Conservation (phyloP, 176 grass and related monocot genomes). For the Paspalum notatum region DNA sequence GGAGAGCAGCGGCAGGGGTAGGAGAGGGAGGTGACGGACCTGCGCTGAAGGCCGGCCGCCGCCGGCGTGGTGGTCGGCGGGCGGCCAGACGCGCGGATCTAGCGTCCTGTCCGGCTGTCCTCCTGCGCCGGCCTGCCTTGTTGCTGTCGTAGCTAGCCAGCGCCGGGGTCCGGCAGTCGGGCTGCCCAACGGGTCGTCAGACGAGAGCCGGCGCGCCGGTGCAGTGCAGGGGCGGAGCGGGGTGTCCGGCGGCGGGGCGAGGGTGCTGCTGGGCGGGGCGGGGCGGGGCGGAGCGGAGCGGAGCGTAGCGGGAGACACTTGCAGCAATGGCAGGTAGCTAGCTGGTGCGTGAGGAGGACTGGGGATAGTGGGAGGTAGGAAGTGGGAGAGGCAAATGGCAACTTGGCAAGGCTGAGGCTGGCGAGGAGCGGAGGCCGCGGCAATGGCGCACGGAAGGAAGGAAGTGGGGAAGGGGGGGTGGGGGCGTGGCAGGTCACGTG, state of each 20-base stretch:
- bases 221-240: too few species aligned
- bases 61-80: background rate
- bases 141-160: too few species aligned
- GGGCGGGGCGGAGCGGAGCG: background rate
- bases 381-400: background rate
- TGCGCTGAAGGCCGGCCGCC: background rate
- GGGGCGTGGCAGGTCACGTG: slow-evolving; percentile 60
- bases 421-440: background rate
- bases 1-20: background rate
- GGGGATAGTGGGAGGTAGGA: too few species aligned
- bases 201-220: too few species aligned
- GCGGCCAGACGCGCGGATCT: slow-evolving; percentile 11
- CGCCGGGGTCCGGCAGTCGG: too few species aligned
- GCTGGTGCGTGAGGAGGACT: background rate
- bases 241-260: too few species aligned
- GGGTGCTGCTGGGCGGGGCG: background rate
- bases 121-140: too few species aligned
- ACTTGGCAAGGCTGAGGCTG: background rate
- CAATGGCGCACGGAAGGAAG: slow-evolving; percentile 27
- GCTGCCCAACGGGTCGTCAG: too few species aligned
- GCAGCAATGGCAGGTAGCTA: background rate
- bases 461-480: background rate
- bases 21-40: background rate
- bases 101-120: background rate
- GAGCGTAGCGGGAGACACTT: background rate